phyloP scores from a whole-genome alignment of 1,284 basidiomycete genomes.

The Coniophora puteana region DNA sequence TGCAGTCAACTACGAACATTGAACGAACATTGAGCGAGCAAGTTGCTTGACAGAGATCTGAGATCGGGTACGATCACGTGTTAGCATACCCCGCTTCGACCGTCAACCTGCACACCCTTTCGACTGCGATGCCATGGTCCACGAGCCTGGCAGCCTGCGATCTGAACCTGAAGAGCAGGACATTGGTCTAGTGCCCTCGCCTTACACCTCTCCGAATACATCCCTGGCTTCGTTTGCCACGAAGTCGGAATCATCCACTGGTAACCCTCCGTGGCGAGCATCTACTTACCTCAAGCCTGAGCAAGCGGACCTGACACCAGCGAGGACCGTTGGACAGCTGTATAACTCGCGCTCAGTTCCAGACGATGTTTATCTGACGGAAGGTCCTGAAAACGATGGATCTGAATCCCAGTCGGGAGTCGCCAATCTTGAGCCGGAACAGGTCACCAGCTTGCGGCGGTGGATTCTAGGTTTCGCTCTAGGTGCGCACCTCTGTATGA shows the following conservation, averaged over 20 bases:
- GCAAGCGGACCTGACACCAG: conserved; percentile 7
- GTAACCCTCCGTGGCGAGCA: conserved; percentile 16
- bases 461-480: conserved; percentile 83
- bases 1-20: too few species aligned
- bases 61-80: too few species aligned
- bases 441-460: conserved; percentile 51
- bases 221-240: conserved; percentile 1
- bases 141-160: too few species aligned
- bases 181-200: conserved; percentile 20
- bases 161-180: conserved; percentile 28
- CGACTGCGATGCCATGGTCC: too few species aligned
- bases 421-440: conserved; percentile 50
- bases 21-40: too few species aligned
- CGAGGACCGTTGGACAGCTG: conserved; percentile 31
- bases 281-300: conserved; percentile 15
- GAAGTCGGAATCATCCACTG: not conserved
- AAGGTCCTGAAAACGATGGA: conserved; percentile 10
- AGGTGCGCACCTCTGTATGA: conserved; percentile 40
- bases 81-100: too few species aligned
- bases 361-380: conserved; percentile 9
- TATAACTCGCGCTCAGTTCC: conserved; percentile 34
- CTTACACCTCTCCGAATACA: conserved; percentile 12
- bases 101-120: too few species aligned
- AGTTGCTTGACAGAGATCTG: too few species aligned
- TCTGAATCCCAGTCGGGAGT: too few species aligned